phyloP scores from a whole-genome alignment of 352 stramenopile species.

The Phytophthora sp. region DNA sequence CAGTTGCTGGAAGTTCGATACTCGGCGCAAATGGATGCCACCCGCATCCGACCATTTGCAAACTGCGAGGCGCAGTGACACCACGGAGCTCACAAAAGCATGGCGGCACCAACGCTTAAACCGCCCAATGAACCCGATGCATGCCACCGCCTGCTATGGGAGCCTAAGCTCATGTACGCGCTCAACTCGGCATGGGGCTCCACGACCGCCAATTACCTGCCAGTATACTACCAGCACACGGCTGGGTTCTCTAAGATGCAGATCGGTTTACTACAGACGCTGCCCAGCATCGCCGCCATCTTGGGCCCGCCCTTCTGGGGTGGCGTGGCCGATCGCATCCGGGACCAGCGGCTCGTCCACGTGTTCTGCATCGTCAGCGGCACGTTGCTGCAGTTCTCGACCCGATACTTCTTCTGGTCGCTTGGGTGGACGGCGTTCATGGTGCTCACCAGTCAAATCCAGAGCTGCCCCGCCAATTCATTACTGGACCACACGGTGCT shows the following conservation, averaged over 20 bases:
- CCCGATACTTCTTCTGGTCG: conserved; percentile 48
- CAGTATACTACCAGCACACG: conserved; percentile 72
- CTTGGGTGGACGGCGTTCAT: conserved; percentile 52
- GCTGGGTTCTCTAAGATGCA: conserved; percentile 70
- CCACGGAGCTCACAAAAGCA: no score
- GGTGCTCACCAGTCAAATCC: conserved; percentile 60
- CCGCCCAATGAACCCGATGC: neutral
- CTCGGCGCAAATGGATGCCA: no score
- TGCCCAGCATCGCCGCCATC: conserved; percentile 64
- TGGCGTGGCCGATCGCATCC: conserved; percentile 61
- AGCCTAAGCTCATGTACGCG: conserved; percentile 76
- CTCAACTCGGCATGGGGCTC: conserved; percentile 60
- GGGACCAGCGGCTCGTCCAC: conserved; percentile 66
- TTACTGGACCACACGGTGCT: conserved; percentile 74
- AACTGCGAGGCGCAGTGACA: no score
- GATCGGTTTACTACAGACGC: conserved; percentile 69
- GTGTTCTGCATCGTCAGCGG: conserved; percentile 60
- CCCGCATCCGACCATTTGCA: no score
- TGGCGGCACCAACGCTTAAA: neutral
- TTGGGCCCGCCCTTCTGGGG: conserved; percentile 71
- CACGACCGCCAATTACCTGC: conserved; percentile 71
- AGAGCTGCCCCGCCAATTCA: conserved; percentile 50
- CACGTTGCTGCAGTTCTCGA: conserved; percentile 55
- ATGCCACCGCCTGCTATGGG: conserved; percentile 34
- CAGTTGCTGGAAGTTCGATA: no score